A percentile compares a stretch with the other conserved stretches of the same genome.
Evolutionary conservation across 2,329 filamentous ascomycete genomes (phyloP).

Genomic region (Xylaria sp.): DNA sequence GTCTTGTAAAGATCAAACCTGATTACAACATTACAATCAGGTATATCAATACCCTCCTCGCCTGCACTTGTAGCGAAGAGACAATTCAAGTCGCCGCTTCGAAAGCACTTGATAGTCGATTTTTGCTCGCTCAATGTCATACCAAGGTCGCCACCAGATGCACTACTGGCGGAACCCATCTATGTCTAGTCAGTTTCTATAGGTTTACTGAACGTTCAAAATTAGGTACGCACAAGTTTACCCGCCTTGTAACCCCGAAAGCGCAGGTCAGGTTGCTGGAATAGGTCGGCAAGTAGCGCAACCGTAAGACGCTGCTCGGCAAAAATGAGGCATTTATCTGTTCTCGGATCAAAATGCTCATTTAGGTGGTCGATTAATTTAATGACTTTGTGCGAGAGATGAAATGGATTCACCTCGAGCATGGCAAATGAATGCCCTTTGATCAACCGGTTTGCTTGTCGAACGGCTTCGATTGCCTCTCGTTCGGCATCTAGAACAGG

Average conservation of each 20-base stretch:
- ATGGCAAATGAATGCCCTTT: conserved; percentile 59
- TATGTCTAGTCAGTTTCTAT: conserved; percentile 41
- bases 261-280: conserved; percentile 65
- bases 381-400: conserved; percentile 79
- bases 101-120: conserved; percentile 74
- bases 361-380: conserved; percentile 70
- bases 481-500: conserved; percentile 42
- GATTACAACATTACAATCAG: conserved; percentile 73
- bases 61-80: conserved; percentile 74
- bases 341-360: conserved; percentile 69
- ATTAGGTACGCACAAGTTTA: conserved; percentile 60
- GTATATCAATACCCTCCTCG: conserved; percentile 75
- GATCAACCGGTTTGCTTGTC: conserved; percentile 68
- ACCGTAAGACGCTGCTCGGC: conserved; percentile 84
- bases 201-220: neutral
- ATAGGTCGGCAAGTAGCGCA: conserved; percentile 75
- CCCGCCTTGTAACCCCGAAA: conserved; percentile 67
- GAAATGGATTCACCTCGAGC: conserved; percentile 47
- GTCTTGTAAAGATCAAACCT: conserved; percentile 90
- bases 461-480: conserved; percentile 64
- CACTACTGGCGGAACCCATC: conserved; percentile 57
- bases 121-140: conserved; percentile 81
- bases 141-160: conserved; percentile 66
- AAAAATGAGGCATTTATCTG: conserved; percentile 85
- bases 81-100: conserved; percentile 68